phyloP scores from a whole-genome alignment of 208 protist genomes.

The Trypanosoma cruzi region DNA sequence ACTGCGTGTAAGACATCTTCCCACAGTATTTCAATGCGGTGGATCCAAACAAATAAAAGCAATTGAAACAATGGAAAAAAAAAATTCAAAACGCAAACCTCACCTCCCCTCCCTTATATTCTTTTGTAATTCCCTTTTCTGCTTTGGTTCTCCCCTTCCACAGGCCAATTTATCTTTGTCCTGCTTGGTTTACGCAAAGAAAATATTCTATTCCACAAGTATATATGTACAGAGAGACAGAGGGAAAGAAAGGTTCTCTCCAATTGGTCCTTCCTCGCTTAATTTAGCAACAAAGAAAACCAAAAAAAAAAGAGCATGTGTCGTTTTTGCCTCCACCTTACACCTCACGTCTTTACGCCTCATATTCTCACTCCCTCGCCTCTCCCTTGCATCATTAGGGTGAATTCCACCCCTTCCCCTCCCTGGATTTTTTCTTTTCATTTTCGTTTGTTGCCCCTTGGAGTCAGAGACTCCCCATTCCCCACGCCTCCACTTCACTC shows the following conservation, averaged over 20 bases:
- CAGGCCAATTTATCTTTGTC: not conserved
- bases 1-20: slow-evolving; percentile 1
- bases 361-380: too few relatives aligned
- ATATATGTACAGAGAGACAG: not conserved
- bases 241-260: not conserved
- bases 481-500: not conserved
- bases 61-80: not conserved
- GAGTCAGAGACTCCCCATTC: too few relatives aligned
- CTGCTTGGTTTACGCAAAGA: not conserved
- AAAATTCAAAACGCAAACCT: not conserved
- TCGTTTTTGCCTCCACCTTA: not conserved
- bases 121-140: not conserved
- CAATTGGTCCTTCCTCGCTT: not conserved
- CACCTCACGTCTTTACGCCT: too few relatives aligned
- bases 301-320: not conserved
- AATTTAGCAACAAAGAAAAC: not conserved
- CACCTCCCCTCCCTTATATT: not conserved
- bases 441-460: not conserved
- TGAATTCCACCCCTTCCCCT: not conserved
- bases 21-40: not conserved
- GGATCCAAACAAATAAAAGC: not conserved
- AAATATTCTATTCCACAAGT: too few relatives aligned
- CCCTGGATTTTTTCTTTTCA: not conserved
- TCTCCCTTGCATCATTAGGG: too few relatives aligned
- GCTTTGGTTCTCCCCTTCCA: not conserved